Evolutionary conservation across 176 grass and related monocot species (phyloP), one percentile per base, ranked within the genome.

Genomic region (Saccharum spontaneum): DNA sequence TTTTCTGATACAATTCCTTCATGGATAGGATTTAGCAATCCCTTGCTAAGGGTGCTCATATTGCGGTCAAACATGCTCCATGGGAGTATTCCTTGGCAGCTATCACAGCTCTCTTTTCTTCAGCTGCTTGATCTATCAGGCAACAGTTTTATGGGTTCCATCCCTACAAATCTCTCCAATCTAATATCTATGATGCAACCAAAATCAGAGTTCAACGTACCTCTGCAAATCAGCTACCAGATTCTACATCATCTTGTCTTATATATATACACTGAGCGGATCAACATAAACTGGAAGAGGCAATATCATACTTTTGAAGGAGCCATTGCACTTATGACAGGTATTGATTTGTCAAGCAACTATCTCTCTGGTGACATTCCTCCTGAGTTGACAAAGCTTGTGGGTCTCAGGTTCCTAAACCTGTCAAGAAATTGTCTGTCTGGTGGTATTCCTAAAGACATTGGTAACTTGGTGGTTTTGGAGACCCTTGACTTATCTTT

Each of bases 301-400:
- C 39, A 45, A 7, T 72, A 72, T 14, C 69, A 44, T 45, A 45
- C n/a, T 15, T 72, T 72, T 44, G 22, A 72, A 69, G 67, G 17
- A 22, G 5, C 6, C 67, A 69, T 69, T 69, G 67, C 67, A 24
- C 69, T 71, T 71, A 72, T 72, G 70, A 72, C 40, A 45, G 10
- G 39, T 15, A 72, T 72, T 45, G 37, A 71, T 44, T 71, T 43
- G 5, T 45, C 69, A 40, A 46, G 15, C 43, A 86, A 86, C 23
- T 73, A 36, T 30, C 31, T 81, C 33, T 80, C 43, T 31, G 34
- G 69, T 54, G 77, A 80, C n/a, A 80, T 87, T 26, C 85, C 85
- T 1, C 20, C 16, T 0, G 69, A 74, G 68, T 0, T 86, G 15
- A 17, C 57, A 55, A 81, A 33, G n/a, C 57, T 73, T 50, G 33